Conservation (phyloP, 1,139 yeast species). For the Pichia sp. region DNA sequence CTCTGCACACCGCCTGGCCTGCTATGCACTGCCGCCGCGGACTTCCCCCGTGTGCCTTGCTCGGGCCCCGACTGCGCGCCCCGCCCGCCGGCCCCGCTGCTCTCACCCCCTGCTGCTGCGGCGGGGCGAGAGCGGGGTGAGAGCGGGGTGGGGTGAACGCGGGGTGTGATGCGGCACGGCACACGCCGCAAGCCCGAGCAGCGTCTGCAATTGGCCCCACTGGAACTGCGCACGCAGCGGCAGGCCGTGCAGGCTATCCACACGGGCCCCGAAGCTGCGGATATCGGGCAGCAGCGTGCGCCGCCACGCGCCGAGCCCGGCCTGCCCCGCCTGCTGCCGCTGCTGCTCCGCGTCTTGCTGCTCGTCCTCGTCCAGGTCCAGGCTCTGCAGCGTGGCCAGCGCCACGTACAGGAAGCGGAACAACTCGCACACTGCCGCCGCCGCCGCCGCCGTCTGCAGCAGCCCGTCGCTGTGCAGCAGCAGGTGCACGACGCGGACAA, state of each 20-base stretch:
- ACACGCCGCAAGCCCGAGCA: background rate
- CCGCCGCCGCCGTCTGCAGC: background rate
- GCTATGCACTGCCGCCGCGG: too few species aligned
- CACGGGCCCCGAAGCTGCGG: background rate
- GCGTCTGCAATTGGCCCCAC: constrained; percentile 1
- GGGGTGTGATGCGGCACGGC: background rate
- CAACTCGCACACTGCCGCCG: background rate
- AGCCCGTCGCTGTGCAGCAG: background rate
- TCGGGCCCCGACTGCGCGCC: background rate
- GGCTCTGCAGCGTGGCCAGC: background rate
- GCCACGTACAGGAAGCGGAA: constrained; percentile 1
- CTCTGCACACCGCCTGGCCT: too few species aligned
- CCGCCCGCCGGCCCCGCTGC: background rate
- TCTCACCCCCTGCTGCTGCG: background rate
- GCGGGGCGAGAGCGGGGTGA: background rate
- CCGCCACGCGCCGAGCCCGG: background rate
- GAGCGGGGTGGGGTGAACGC: constrained; percentile 1
- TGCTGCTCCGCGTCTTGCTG: too few species aligned
- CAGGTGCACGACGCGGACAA: background rate
- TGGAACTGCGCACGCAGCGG: background rate
- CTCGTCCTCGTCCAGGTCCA: background rate
- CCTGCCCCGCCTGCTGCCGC: too few species aligned
- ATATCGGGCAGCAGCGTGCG: background rate
- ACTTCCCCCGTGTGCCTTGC: background rate
- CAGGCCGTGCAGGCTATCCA: background rate